phyloP scores from a whole-genome alignment of 1,139 yeast genomes.

The Trichomonascaceae sp. region DNA sequence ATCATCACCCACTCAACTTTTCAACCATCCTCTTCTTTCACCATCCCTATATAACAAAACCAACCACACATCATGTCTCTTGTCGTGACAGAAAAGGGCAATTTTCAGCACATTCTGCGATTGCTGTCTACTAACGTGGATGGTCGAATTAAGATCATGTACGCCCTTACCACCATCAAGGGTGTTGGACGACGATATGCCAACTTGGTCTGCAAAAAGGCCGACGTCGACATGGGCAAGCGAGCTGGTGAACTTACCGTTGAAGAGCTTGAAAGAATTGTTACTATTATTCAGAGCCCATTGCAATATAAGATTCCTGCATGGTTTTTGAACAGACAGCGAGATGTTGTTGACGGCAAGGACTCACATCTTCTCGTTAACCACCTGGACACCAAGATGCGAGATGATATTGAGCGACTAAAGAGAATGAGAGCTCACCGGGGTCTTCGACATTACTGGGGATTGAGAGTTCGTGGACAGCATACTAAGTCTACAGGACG shows the following conservation, averaged over 20 bases:
- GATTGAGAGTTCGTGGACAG: slow-evolving; percentile 91
- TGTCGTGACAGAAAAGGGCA: slow-evolving; percentile 98
- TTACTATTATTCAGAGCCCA: slow-evolving; percentile 99
- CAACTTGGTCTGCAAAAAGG: slow-evolving; percentile 99
- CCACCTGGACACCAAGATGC: slow-evolving; percentile 98
- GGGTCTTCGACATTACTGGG: slow-evolving; percentile 99
- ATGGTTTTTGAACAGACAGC: slow-evolving; percentile 99
- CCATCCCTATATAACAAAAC: slow-evolving; percentile 13
- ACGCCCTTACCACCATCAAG: slow-evolving; percentile 99
- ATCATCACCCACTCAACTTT: slow-evolving; percentile 8
- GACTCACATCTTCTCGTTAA: slow-evolving; percentile 98
- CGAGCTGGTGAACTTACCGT: slow-evolving; percentile 99
- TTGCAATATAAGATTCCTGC: slow-evolving; percentile 98
- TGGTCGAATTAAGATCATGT: slow-evolving; percentile 99
- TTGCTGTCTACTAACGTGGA: slow-evolving; percentile 99
- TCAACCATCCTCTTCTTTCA: slow-evolving; percentile 5
- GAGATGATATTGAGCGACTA: slow-evolving; percentile 99
- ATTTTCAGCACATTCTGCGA: slow-evolving; percentile 99
- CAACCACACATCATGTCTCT: slow-evolving; percentile 64
- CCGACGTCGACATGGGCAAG: slow-evolving; percentile 96
- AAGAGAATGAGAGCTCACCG: slow-evolving; percentile 99
- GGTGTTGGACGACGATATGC: slow-evolving; percentile 99
- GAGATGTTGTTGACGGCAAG: slow-evolving; percentile 97
- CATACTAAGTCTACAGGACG: slow-evolving; percentile 99
- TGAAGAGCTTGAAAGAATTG: slow-evolving; percentile 99